A percentile compares a stretch with the other conserved stretches of the same genome.
Evolutionary conservation across 441 rosid genomes (phyloP).

Genomic region (Brassica hybrid): DNA sequence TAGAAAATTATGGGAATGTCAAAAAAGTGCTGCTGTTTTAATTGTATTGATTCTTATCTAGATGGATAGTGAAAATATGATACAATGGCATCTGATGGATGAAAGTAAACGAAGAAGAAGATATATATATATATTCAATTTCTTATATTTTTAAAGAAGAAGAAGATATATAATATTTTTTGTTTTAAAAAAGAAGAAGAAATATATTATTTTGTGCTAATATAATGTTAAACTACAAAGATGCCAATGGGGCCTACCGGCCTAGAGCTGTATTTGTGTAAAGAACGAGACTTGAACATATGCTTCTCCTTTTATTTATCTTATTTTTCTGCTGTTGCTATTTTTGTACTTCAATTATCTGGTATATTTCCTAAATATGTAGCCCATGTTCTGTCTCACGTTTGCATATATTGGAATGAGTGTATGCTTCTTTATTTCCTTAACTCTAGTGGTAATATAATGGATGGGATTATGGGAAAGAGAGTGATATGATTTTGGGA

Average conservation of each 20-base stretch:
- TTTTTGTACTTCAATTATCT: constrained; percentile 13
- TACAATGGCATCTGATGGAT: too few relatives aligned
- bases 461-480: constrained; percentile 27
- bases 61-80: too few relatives aligned
- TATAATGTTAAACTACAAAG: not conserved
- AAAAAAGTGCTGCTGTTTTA: too few relatives aligned
- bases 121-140: too few relatives aligned
- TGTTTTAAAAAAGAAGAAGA: too few relatives aligned
- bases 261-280: not conserved
- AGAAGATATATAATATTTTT: too few relatives aligned
- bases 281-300: not conserved
- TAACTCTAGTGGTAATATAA: not conserved
- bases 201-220: too few relatives aligned
- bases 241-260: not conserved
- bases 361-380: not conserved
- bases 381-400: constrained; percentile 2
- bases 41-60: too few relatives aligned
- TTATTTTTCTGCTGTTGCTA: constrained; percentile 2
- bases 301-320: constrained; percentile 30
- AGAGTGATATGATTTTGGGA: constrained; percentile 45
- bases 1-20: too few relatives aligned
- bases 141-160: too few relatives aligned
- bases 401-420: not conserved
- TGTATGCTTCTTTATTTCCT: constrained; percentile 12
- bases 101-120: too few relatives aligned